Evolutionary conservation across 768 basidiomycete species (phyloP).

Genomic region (Galerina marginata): DNA sequence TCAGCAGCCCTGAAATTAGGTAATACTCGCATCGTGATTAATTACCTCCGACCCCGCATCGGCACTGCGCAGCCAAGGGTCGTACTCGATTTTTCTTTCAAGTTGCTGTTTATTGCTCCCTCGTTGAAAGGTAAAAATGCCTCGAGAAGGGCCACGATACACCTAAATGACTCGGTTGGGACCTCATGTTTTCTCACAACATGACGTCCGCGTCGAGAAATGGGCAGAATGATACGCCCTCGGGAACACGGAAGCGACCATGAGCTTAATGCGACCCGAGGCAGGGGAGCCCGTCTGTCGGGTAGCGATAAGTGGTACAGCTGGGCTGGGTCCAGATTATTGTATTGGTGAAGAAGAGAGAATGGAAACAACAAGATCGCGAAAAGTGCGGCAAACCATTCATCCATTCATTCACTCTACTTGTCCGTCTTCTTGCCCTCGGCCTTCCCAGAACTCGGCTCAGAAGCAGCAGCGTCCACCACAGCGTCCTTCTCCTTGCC

Average conservation of each 20-base stretch:
- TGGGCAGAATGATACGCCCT: neutral
- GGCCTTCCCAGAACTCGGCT: constrained; percentile 20
- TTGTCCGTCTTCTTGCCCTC: constrained; percentile 25
- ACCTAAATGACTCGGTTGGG: neutral
- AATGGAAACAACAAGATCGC: constrained; percentile 4
- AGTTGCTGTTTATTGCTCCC: neutral
- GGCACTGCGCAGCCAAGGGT: neutral
- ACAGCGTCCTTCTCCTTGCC: constrained; percentile 30
- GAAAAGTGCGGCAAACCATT: neutral
- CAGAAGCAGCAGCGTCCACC: constrained; percentile 28
- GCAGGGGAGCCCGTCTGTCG: neutral
- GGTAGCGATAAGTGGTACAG: too few species aligned
- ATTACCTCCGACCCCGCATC: neutral
- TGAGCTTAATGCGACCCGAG: neutral
- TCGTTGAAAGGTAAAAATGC: neutral
- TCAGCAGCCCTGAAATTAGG: constrained; percentile 11
- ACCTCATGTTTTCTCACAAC: neutral
- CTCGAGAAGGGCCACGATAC: neutral
- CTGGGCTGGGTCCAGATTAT: too few species aligned
- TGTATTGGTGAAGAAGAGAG: neutral
- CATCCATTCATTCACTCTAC: constrained; percentile 3
- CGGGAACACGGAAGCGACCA: neutral
- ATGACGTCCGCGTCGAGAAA: neutral
- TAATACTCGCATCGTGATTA: constrained; percentile 1
- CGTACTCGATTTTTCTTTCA: too few species aligned